A percentile compares a stretch with the other conserved stretches of the same genome.
Evolutionary conservation across 108 stramenopile genomes (phyloP).

Genomic region (Pseudonitzschia delicatissima): DNA sequence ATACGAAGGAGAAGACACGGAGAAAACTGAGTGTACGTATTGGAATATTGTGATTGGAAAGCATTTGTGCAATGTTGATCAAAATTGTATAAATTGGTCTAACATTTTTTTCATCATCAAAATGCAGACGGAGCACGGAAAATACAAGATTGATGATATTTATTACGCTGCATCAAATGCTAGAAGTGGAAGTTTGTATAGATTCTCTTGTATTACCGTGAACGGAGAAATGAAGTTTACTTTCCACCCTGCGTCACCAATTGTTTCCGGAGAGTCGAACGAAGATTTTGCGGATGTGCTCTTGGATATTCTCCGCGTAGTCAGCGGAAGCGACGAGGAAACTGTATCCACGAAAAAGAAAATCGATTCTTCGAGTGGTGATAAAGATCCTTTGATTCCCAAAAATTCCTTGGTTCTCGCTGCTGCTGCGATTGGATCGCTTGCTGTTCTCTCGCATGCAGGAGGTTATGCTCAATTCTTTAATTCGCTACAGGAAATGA

Average conservation of each 20-base stretch:
- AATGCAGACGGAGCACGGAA: conserved; percentile 52
- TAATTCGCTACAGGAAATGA: conserved; percentile 66
- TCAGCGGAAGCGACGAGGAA: conserved; percentile 19
- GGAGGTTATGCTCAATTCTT: conserved; percentile 71
- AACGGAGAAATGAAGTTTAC: conserved; percentile 71
- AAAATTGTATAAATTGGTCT: no score
- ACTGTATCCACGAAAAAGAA: background rate
- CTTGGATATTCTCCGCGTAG: conserved; percentile 57
- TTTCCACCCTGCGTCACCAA: conserved; percentile 76
- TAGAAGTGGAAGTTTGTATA: conserved; percentile 71
- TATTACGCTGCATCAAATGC: conserved; percentile 79
- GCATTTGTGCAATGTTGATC: no score
- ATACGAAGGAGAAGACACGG: conserved; percentile 29
- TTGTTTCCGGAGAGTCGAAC: conserved; percentile 63
- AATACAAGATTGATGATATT: conserved; percentile 69
- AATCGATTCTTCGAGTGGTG: background rate
- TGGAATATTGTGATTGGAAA: no score
- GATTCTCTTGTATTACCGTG: conserved; percentile 70
- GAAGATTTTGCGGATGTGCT: conserved; percentile 72
- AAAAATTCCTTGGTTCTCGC: conserved; percentile 45
- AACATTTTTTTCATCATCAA: no score
- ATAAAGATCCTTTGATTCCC: conserved; percentile 34
- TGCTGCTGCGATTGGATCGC: conserved; percentile 47
- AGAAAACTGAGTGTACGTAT: background rate
- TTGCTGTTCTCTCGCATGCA: conserved; percentile 58